Evolutionary conservation across 2,329 filamentous ascomycete genomes (phyloP).

Genomic region (Colletotrichum chlorophyti): DNA sequence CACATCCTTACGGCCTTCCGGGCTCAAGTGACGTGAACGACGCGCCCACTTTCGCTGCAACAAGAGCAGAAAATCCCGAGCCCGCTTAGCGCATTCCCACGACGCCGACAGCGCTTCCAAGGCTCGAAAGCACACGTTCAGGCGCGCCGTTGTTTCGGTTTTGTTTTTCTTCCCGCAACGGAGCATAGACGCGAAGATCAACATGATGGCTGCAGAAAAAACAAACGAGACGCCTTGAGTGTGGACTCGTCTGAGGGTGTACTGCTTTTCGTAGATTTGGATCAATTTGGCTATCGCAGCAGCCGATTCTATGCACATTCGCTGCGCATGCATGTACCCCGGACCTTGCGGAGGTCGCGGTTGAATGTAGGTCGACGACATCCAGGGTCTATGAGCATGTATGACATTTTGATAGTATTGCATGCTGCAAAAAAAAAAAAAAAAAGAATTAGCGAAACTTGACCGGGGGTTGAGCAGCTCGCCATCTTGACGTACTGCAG

Average conservation of each 20-base stretch:
- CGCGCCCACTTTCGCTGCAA: conserved; percentile 30
- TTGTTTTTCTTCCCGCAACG: conserved; percentile 15
- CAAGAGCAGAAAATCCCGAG: conserved; percentile 32
- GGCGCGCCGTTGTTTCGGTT: conserved; percentile 16
- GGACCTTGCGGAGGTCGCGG: conserved; percentile 31
- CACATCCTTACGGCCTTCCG: not conserved
- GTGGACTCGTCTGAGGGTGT: conserved; percentile 31
- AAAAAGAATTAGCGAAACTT: not conserved
- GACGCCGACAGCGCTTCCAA: conserved; percentile 29
- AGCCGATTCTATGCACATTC: conserved; percentile 33
- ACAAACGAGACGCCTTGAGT: conserved; percentile 34
- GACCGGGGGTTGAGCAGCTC: too few species aligned
- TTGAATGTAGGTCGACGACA: conserved; percentile 33
- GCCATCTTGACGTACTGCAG: conserved; percentile 29
- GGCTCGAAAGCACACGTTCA: conserved; percentile 34
- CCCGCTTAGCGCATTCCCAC: conserved; percentile 35
- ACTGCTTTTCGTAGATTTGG: conserved; percentile 28
- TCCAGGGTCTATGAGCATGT: conserved; percentile 35
- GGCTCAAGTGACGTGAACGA: not conserved
- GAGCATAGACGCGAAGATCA: conserved; percentile 31
- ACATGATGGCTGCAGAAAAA: conserved; percentile 29
- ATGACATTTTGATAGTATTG: conserved; percentile 36
- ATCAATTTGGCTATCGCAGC: conserved; percentile 30
- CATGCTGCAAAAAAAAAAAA: conserved; percentile 29
- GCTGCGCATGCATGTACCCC: conserved; percentile 32